Base-by-base conservation (phyloP, 768 basidiomycete species). In the Lactifluus subvellereus region DNA sequence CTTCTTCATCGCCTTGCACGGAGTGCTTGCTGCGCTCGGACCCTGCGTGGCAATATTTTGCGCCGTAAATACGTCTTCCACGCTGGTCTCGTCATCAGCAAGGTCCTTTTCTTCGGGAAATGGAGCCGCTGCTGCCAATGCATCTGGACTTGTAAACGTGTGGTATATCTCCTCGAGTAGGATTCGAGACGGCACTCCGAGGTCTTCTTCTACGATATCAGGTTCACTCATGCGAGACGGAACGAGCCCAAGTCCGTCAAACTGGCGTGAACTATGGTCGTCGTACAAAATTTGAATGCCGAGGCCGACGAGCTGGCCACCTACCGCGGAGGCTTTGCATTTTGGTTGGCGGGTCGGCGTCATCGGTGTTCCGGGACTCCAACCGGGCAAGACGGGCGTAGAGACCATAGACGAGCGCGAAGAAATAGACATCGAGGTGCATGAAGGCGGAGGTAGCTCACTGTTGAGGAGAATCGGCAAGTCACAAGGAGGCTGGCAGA, bases 161-260 rank as follows among this genome's bases (percentile, higher is more conserved):
- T 64, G 62, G 33, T 64, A 66, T 49, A 66, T 67, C 65, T 67
- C 67, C 43, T 67, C 67, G 33, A 67, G 60, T 20, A 67, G 60
- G 45, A 67, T 67, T 20, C 67, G 67, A 30, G 67, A 67, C 11
- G 67, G 67, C 8, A 66, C 60, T 9, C 59, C 65, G 11, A 59
- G 55, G 30, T 56, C 60, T 49, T 61, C 58, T 51, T 66, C 58
- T 32, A 6, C 45, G 37, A 56, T 16, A 45, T 65, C 60, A 14
- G 59, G 20, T n/a, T 61, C 60, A 32, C 54, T 47, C 63, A 60
- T 64, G 33, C 58, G 59, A 37, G 57, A 61, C 6, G 53, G 22
- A 58, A 67, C 48, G 14, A 67, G 49, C 18, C 67, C 67, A 27
- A 66, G 58, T 35, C 67, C 67, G 32, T 66, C 65, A 52, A 67